Evolutionary conservation across 192 early-diverging fungal species (phyloP).

Genomic region (Coemansia sp.): DNA sequence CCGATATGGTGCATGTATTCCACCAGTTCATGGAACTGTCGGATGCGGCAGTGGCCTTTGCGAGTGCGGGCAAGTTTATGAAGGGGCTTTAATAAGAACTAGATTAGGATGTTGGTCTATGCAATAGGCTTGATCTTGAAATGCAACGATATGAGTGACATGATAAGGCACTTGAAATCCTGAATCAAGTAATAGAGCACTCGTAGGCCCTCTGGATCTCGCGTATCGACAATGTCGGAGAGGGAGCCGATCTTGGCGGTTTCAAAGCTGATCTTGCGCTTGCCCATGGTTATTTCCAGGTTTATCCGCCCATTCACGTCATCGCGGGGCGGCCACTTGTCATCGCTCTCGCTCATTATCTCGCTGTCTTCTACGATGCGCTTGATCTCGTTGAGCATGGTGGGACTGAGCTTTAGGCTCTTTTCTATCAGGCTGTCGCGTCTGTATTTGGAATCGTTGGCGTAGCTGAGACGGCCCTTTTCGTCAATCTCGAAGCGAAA

Average conservation of each 20-base stretch:
- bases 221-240: conserved; percentile 81
- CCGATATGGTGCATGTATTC: conserved; percentile 49
- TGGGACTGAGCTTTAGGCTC: conserved; percentile 75
- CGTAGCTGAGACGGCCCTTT: conserved; percentile 87
- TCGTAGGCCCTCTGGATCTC: conserved; percentile 92
- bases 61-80: conserved; percentile 34
- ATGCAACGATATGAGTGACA: conserved; percentile 92
- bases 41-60: conserved; percentile 16
- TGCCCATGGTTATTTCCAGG: conserved; percentile 88
- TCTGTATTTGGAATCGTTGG: conserved; percentile 98
- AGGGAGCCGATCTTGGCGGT: conserved; percentile 91
- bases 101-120: conserved; percentile 3
- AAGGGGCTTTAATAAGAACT: conserved; percentile 15
- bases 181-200: conserved; percentile 97
- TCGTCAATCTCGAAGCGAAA: conserved; percentile 93
- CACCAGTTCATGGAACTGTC: conserved; percentile 37
- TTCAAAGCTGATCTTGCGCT: conserved; percentile 76
- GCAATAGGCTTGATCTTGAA: conserved; percentile 73
- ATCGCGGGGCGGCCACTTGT: conserved; percentile 87
- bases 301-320: conserved; percentile 84
- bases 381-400: conserved; percentile 84
- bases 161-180: conserved; percentile 94
- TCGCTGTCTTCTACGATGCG: conserved; percentile 86
- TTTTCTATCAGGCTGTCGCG: conserved; percentile 96
- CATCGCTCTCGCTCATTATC: conserved; percentile 92